Conservation (phyloP, 352 stramenopile species). For the Globisporangium lucens region DNA sequence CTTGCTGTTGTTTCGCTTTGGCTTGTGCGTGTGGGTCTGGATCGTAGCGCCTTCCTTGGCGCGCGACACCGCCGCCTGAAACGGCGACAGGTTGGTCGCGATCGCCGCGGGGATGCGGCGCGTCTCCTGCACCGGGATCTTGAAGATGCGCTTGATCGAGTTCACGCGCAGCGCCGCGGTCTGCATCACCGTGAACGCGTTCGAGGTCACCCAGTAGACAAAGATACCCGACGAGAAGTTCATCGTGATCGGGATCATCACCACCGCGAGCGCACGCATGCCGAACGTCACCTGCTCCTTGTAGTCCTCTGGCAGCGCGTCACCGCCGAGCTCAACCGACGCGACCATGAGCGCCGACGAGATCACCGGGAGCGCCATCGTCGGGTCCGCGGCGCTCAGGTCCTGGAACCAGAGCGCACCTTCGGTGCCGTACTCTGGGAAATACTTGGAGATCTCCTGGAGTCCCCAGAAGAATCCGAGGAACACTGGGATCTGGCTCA, state of each 20-base stretch:
- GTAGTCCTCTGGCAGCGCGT: conserved; percentile 60
- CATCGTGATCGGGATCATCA: conserved; percentile 77
- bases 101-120: conserved; percentile 37
- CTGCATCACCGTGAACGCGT: conserved; percentile 71
- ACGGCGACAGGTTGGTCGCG: conserved; percentile 46
- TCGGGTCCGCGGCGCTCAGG: conserved; percentile 71
- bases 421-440: conserved; percentile 68
- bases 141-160: conserved; percentile 47
- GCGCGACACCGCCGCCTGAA: conserved; percentile 65
- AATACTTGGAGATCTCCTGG: conserved; percentile 76
- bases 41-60: conserved; percentile 67
- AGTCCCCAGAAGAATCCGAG: conserved; percentile 86
- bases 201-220: conserved; percentile 87
- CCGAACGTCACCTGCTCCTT: conserved; percentile 73
- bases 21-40: conserved; percentile 70
- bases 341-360: conserved; percentile 77
- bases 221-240: conserved; percentile 85
- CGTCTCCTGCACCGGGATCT: conserved; percentile 45
- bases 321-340: conserved; percentile 69
- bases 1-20: conserved; percentile 34
- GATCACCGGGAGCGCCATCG: conserved; percentile 72
- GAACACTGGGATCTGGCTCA: conserved; percentile 81
- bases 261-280: conserved; percentile 68
- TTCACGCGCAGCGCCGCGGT: conserved; percentile 56
- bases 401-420: conserved; percentile 83